phyloP scores from a whole-genome alignment of 2,329 filamentous ascomycete species.

The Cercospora zeae-maydis region DNA sequence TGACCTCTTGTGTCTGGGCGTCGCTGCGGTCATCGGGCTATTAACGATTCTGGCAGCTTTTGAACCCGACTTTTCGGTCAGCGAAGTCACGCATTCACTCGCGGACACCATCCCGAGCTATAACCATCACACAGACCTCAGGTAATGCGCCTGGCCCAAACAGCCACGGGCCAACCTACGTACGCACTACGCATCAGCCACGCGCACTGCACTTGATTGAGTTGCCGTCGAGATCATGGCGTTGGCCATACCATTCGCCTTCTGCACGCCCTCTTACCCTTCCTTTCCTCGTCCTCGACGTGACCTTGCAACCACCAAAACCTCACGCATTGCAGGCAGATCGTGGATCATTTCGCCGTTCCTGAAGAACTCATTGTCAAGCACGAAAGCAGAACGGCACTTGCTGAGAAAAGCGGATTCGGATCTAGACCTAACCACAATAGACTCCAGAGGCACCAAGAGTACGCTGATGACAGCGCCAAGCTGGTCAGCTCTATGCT shows the following conservation, averaged over 20 bases:
- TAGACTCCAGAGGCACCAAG: background rate
- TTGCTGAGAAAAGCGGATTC: background rate
- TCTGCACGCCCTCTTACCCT: background rate
- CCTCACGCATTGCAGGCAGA: background rate
- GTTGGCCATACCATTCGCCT: slow-evolving; percentile 1
- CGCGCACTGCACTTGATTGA: background rate
- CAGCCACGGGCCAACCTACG: slow-evolving; percentile 1
- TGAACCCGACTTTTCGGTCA: slow-evolving; percentile 4
- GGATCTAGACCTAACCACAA: background rate
- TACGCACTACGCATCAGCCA: background rate
- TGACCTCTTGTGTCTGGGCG: background rate
- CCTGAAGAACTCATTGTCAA: slow-evolving; percentile 3
- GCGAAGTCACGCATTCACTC: slow-evolving; percentile 6
- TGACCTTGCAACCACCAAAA: background rate
- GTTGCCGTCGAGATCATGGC: slow-evolving; percentile 1
- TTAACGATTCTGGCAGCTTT: too few species aligned
- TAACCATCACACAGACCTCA: background rate
- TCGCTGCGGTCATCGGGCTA: background rate
- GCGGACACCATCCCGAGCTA: background rate
- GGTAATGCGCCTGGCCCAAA: background rate
- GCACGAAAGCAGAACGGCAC: background rate
- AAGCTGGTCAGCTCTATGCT: background rate
- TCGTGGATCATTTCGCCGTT: background rate
- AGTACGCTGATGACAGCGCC: background rate
- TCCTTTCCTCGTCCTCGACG: background rate